Evolutionary conservation across 2,329 filamentous ascomycete genomes (phyloP), one percentile per base, ranked within the genome.

Genomic region (Ceratocystis cacaofunesta): DNA sequence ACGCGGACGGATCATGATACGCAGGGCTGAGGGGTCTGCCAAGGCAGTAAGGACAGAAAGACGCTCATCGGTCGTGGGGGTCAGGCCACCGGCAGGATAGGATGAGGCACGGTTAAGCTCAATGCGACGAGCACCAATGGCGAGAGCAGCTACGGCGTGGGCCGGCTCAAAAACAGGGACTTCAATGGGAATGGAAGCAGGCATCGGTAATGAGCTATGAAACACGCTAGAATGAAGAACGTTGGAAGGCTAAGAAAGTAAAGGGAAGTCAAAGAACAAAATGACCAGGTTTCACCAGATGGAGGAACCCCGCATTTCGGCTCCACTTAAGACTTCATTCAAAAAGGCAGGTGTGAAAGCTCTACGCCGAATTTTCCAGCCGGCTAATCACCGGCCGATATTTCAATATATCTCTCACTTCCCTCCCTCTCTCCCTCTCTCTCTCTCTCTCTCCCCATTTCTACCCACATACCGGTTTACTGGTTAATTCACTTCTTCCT

Each of bases 1-100:
- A 5, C 77, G 77, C 4, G 81, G 80, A 7, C 82, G 78, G 68
- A 85, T 80, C 79, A 83, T 83, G 70, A 84, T 70, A 50, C 80
- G 79, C 46, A 83, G 70, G 30, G 52, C 28, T 2, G 66, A 36
- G 7, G 57, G 48, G 36, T 58, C 25, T n/a, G 30, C 10, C 5
- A 67, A 58, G 25, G 10, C 32, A n/a, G 58, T 28, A 64, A 65
- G 69, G 65, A 43, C 65, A 43, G 22, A 69, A 68, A 30, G 44
- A 52, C 82, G 73, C 19, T 80, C 77, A 7, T 72, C 69, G 2
- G 76, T 30, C 0, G 74, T 69, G 1, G 82, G 82, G 0, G 82
- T 84, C 17, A 80, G 75, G 6, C 82, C 82, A 58, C 81, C 82
- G 1, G 69, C 71, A 1, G 70, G 65, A 68, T 84, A 84, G 0